These are phyloP conservation scores for Trametes sp. DNA, from an alignment of 1,284 basidiomycete species.

Conservation along the genomic window DNA sequence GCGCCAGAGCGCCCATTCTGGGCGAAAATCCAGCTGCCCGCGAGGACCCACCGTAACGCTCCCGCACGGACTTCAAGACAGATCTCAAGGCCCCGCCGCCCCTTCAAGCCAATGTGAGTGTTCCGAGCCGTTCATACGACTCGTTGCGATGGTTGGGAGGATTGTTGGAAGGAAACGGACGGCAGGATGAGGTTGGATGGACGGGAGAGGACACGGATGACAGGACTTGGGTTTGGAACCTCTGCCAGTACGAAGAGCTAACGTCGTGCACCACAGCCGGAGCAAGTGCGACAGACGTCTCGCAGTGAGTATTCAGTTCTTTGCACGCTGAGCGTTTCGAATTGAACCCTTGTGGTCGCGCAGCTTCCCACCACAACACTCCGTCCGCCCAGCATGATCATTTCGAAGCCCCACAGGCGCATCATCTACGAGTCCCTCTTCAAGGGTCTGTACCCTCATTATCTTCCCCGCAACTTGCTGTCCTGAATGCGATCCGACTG, in stretches of 20 bases:
- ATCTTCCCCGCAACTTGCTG: not conserved
- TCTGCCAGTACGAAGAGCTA: slow-evolving; percentile 31
- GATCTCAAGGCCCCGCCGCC: slow-evolving; percentile 39
- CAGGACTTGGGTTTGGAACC: slow-evolving; percentile 20
- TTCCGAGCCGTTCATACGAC: slow-evolving; percentile 22
- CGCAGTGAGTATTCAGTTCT: slow-evolving; percentile 41
- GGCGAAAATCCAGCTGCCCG: slow-evolving; percentile 28
- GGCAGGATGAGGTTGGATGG: slow-evolving; percentile 41
- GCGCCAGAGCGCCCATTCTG: slow-evolving; percentile 23
- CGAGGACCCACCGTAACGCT: slow-evolving; percentile 32
- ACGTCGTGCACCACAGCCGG: slow-evolving; percentile 40
- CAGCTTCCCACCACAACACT: slow-evolving; percentile 52
- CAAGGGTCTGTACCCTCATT: slow-evolving; percentile 75
- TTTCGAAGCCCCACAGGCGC: slow-evolving; percentile 84
- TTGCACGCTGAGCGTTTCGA: not conserved
- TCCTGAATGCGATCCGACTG: slow-evolving; percentile 7
- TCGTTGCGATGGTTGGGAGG: slow-evolving; percentile 17
- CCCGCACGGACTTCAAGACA: slow-evolving; percentile 45
- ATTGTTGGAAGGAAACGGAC: slow-evolving; percentile 21
- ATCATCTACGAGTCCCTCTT: slow-evolving; percentile 98
- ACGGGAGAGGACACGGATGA: slow-evolving; percentile 36
- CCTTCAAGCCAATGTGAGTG: slow-evolving; percentile 44
- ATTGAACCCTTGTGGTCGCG: not conserved
- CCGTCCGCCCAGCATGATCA: slow-evolving; percentile 78
- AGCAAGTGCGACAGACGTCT: slow-evolving; percentile 43